Percentiles rank a stretch among this genome's conserved stretches.
phyloP scores from a whole-genome alignment of 176 grass and related monocot species.

The Zoysia pacifica region DNA sequence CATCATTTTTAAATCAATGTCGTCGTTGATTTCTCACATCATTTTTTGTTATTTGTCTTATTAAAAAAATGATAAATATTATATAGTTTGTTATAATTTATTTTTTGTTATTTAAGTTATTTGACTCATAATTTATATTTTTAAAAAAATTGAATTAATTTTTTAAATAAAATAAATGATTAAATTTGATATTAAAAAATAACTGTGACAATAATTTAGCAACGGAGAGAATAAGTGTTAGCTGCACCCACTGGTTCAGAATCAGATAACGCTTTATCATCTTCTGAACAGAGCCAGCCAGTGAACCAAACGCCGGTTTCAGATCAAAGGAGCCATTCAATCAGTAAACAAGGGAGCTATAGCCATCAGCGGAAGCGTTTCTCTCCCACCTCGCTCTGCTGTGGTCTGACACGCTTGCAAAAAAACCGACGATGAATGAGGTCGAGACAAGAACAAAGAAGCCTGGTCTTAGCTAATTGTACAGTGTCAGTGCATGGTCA shows the following conservation, averaged over 20 bases:
- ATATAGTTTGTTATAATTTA: no score
- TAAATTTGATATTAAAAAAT: no score
- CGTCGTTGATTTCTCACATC: no score
- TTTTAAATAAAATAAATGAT: no score
- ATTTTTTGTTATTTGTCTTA: no score
- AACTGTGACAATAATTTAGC: no score
- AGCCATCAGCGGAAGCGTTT: no score
- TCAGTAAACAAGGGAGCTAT: neutral
- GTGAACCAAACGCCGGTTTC: neutral
- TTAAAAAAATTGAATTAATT: no score
- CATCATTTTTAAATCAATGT: no score
- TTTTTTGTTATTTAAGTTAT: no score
- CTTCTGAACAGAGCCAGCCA: neutral
- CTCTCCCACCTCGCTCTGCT: neutral
- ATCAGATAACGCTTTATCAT: neutral
- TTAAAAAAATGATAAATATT: no score
- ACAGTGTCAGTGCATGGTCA: neutral
- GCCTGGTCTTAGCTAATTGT: neutral
- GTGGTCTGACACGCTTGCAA: neutral
- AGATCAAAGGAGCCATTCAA: neutral
- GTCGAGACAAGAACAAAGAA: neutral
- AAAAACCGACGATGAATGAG: neutral
- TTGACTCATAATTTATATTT: no score
- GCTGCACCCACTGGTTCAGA: neutral
- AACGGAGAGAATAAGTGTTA: neutral